Evolutionary conservation across 305 asterid species (phyloP).

Genomic region (Fraxinus angustifolia): DNA sequence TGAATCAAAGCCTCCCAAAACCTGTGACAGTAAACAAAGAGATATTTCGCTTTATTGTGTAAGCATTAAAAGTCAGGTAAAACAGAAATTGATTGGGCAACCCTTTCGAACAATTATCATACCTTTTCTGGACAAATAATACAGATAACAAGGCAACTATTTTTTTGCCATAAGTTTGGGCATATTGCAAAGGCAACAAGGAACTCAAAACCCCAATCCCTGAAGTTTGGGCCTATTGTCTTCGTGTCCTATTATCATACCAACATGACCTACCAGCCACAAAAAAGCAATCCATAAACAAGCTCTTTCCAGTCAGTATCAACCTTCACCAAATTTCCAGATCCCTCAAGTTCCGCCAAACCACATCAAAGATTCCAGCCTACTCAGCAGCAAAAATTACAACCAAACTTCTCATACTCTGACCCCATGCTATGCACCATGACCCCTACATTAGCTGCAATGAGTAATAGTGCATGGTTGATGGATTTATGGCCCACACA

Average conservation of each 20-base stretch:
- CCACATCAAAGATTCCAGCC: background rate
- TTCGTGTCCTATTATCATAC: background rate
- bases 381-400: background rate
- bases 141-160: background rate
- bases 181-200: background rate
- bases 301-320: background rate
- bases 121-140: background rate
- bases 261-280: background rate
- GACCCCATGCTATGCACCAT: background rate
- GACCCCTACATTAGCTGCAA: background rate
- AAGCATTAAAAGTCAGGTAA: background rate
- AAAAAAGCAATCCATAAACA: background rate
- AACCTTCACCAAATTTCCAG: background rate
- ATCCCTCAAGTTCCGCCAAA: background rate
- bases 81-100: background rate
- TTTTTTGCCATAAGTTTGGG: background rate
- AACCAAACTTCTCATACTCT: background rate
- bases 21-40: slow-evolving; percentile 43
- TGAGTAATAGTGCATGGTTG: background rate
- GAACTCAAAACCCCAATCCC: background rate
- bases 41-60: background rate
- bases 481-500: background rate
- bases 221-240: background rate
- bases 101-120: background rate
- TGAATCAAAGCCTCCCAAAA: slow-evolving; percentile 85